Evolutionary conservation across 1,139 yeast species (phyloP).

Genomic region (Trichomonascaceae sp.): DNA sequence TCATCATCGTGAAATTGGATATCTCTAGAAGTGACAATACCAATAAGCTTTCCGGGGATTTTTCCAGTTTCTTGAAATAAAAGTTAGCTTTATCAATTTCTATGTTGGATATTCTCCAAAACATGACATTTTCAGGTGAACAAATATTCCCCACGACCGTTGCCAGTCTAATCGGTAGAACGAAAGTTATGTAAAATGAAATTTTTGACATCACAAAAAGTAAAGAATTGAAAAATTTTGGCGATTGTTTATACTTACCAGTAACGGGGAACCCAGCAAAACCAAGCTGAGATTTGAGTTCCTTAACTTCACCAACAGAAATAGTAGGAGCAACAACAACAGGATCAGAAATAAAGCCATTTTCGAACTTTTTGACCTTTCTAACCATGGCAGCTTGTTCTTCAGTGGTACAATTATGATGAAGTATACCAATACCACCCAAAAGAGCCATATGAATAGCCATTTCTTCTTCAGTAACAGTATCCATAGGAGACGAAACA

Average conservation of each 20-base stretch:
- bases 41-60: conserved; percentile 83
- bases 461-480: conserved; percentile 96
- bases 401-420: conserved; percentile 93
- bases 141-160: conserved; percentile 90
- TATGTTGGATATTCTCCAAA: background rate
- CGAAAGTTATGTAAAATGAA: conserved; percentile 76
- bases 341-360: conserved; percentile 95
- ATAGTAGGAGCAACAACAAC: conserved; percentile 69
- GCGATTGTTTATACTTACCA: conserved; percentile 59
- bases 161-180: conserved; percentile 87
- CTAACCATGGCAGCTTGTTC: conserved; percentile 98
- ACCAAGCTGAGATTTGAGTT: conserved; percentile 67
- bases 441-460: conserved; percentile 97
- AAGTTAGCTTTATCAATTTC: conserved; percentile 10
- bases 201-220: conserved; percentile 54
- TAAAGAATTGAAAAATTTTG: background rate
- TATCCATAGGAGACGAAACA: conserved; percentile 98
- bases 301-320: conserved; percentile 78
- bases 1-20: conserved; percentile 86
- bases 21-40: conserved; percentile 96
- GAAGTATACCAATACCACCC: conserved; percentile 99
- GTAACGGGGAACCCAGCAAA: conserved; percentile 99
- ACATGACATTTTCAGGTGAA: conserved; percentile 19
- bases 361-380: conserved; percentile 93
- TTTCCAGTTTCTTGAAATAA: conserved; percentile 62